Conservation (phyloP, 2,329 filamentous ascomycete species). For the Paraphoma sp. region DNA sequence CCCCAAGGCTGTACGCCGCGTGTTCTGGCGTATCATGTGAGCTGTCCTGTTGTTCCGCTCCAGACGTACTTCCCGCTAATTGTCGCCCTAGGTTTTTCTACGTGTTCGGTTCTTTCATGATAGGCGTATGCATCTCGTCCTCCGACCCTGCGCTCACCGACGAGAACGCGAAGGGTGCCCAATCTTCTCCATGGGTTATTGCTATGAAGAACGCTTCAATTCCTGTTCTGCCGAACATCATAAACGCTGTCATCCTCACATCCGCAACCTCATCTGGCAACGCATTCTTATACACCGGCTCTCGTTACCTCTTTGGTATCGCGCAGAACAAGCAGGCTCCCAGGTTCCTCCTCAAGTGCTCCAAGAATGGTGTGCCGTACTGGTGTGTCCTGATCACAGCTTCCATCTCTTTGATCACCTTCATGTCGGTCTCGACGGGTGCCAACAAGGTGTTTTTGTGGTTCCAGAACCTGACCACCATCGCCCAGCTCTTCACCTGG, state of each 20-base stretch:
- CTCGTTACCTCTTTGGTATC: conserved; percentile 58
- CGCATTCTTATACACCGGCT: conserved; percentile 65
- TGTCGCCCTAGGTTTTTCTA: conserved; percentile 64
- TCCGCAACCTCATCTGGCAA: conserved; percentile 75
- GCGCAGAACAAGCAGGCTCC: conserved; percentile 61
- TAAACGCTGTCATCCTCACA: conserved; percentile 79
- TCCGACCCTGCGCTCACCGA: conserved; percentile 59
- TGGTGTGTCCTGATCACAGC: conserved; percentile 47
- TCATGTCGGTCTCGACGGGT: conserved; percentile 56
- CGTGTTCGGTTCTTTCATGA: conserved; percentile 56
- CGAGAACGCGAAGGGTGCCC: conserved; percentile 46
- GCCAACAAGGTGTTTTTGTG: conserved; percentile 65
- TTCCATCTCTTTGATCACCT: conserved; percentile 56
- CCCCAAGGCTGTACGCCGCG: conserved; percentile 61
- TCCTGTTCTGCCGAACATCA: conserved; percentile 70
- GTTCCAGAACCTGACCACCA: conserved; percentile 74
- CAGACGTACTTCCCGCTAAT: background rate
- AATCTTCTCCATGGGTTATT: conserved; percentile 60
- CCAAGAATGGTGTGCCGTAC: conserved; percentile 52
- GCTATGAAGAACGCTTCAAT: conserved; percentile 73
- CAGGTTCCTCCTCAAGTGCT: conserved; percentile 57
- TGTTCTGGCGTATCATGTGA: conserved; percentile 52
- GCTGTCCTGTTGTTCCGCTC: background rate
- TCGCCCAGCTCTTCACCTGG: conserved; percentile 63
- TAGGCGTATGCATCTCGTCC: conserved; percentile 66